Conservation (phyloP, 2,329 filamentous ascomycete species). For the Venturia asperata region DNA sequence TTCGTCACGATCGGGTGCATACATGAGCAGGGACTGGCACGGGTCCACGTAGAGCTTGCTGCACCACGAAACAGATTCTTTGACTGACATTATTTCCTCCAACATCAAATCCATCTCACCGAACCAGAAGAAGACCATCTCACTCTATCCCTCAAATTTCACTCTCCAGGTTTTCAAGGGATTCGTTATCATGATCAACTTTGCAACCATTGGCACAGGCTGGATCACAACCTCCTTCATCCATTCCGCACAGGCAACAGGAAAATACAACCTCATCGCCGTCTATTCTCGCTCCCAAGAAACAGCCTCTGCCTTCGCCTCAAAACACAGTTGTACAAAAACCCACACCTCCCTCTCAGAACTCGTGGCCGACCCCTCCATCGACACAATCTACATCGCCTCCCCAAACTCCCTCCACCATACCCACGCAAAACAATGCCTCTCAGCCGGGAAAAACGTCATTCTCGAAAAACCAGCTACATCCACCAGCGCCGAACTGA, state of each 20-base stretch:
- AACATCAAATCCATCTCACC: neutral
- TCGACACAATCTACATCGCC: conserved; percentile 43
- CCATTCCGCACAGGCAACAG: conserved; percentile 36
- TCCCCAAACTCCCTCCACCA: conserved; percentile 44
- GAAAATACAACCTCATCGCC: conserved; percentile 38
- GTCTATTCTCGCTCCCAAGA: conserved; percentile 42
- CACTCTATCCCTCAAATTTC: neutral
- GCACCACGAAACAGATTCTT: too few relatives aligned
- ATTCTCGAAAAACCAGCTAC: conserved; percentile 46
- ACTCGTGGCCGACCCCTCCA: conserved; percentile 33
- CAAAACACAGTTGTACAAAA: conserved; percentile 33
- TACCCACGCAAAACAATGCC: conserved; percentile 38
- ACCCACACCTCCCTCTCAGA: conserved; percentile 36
- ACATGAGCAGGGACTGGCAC: neutral
- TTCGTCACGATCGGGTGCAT: neutral
- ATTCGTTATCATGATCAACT: conserved; percentile 29
- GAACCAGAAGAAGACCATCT: neutral
- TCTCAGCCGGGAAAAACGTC: conserved; percentile 41
- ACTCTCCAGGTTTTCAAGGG: neutral
- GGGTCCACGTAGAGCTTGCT: too few relatives aligned
- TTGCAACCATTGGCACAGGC: conserved; percentile 42
- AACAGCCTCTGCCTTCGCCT: conserved; percentile 37
- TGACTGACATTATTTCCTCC: too few relatives aligned
- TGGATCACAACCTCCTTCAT: conserved; percentile 47
- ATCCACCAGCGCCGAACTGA: conserved; percentile 36